Percentiles rank a stretch among this genome's conserved stretches.
Conservation (phyloP, 192 early-diverging fungal genomes). For the Linnemannia elongata region DNA sequence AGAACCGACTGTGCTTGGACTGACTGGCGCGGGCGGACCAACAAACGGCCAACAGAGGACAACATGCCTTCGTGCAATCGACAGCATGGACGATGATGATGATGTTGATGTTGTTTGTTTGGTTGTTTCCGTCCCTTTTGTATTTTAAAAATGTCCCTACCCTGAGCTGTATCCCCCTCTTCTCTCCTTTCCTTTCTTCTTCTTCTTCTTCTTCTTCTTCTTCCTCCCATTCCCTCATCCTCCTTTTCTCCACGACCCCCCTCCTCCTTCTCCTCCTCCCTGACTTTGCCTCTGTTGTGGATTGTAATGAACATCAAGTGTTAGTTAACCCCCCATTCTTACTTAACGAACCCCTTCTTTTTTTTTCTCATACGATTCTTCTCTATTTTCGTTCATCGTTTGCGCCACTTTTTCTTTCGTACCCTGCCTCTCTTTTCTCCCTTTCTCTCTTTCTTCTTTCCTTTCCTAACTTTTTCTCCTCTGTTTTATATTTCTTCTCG, state of each 20-base stretch:
- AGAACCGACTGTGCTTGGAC: background rate
- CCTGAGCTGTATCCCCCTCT: background rate
- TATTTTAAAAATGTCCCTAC: background rate
- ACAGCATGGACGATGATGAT: background rate
- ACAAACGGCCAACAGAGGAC: background rate
- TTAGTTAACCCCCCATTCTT: background rate
- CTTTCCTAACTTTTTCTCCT: background rate
- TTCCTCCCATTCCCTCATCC: background rate
- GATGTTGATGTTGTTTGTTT: background rate
- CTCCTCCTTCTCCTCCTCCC: background rate
- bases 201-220: background rate
- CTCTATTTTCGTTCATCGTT: background rate
- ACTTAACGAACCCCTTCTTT: background rate
- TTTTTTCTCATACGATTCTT: background rate
- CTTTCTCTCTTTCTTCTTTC: background rate
- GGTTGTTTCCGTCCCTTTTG: background rate
- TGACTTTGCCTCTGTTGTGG: conserved; percentile 6
- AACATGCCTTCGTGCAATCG: background rate
- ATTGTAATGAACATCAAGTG: conserved; percentile 1
- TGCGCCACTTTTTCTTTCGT: conserved; percentile 2
- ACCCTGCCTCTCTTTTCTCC: background rate
- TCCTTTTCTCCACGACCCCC: background rate
- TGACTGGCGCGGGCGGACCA: background rate
- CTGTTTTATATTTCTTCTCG: background rate
- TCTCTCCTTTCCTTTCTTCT: background rate